Evolutionary conservation across 2,329 filamentous ascomycete genomes (phyloP), one percentile per base, ranked within the genome.

Genomic region (Cadophora luteo-olivacea): DNA sequence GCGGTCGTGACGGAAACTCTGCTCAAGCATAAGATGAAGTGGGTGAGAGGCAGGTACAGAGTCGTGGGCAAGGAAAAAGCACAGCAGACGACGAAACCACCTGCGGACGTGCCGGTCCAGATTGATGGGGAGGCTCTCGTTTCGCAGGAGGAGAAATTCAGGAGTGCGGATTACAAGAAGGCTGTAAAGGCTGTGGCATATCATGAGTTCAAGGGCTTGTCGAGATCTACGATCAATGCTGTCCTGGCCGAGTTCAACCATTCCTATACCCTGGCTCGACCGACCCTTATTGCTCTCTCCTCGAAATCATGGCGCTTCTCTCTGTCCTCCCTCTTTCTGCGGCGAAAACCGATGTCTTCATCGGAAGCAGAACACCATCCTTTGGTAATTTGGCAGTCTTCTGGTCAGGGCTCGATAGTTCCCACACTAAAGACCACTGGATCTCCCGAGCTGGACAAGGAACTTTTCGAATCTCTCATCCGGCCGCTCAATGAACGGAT

Each of bases 231-330:
- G 3, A 91, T 95, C 79, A 88, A 90, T 76, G 92, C 90, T 9
- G 92, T 96, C 8, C 85, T 96, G 60, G 92, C 92, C 61, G 92
- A 96, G 78, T 88, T 86, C 76, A 96, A 96, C 80, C 89, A 92
- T 79, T 91, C 90, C 9, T 96, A 95, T 75, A 87, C 91, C 25
- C 86, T 90, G 36, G 89, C 91, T 14, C 86, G 92, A 45, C 87
- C 86, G 19, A 92, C 90, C 1, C 85, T 96, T 19, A 86, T 92
- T 64, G 85, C 84, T 1, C 80, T 95, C 14, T 89, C 90, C 7
- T 87, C 87, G 55, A 92, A 89, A 78, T 93, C 92, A 41, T 96
- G 92, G 92, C 87, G 91, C 58, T 92, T 91, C 69, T 89, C 91
- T 45, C 83, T 95, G 64, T 88, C 91, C 0, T 89, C 87, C 9